phyloP scores from a whole-genome alignment of 139 green algal genomes.

The Asterochloris sp. region DNA sequence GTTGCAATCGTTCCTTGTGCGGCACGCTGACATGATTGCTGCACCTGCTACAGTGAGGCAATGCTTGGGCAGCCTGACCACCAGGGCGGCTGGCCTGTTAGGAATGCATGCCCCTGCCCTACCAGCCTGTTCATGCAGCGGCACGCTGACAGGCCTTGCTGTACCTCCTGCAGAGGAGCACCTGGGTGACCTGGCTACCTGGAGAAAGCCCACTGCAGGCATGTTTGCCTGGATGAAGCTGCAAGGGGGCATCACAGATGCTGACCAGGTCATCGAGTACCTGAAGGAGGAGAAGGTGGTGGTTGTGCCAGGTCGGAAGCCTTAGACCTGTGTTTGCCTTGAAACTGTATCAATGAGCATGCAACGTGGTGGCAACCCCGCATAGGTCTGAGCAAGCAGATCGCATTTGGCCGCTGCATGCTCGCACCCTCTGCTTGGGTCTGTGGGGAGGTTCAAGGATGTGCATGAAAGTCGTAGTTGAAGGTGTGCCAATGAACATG shows the following conservation, averaged over 20 bases:
- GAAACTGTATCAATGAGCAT: not conserved
- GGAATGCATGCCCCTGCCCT: too few relatives aligned
- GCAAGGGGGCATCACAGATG: slow-evolving; percentile 17
- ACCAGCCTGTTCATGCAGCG: too few relatives aligned
- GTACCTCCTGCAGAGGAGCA: slow-evolving; percentile 1
- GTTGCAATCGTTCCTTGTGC: too few relatives aligned
- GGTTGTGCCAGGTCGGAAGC: slow-evolving; percentile 26
- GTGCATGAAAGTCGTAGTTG: not conserved
- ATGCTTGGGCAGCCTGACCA: too few relatives aligned
- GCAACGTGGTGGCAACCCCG: not conserved
- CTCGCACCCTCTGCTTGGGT: not conserved
- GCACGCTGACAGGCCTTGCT: not conserved
- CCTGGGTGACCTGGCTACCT: slow-evolving; percentile 37
- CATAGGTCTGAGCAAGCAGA: not conserved
- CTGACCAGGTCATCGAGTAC: slow-evolving; percentile 24
- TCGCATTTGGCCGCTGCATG: not conserved
- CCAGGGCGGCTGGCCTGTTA: too few relatives aligned
- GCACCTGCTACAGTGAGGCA: too few relatives aligned
- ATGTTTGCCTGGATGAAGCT: slow-evolving; percentile 50
- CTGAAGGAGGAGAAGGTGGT: slow-evolving; percentile 29
- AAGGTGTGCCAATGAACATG: not conserved
- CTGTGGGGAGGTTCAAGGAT: not conserved
- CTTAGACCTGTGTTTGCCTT: not conserved
- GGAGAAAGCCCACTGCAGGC: slow-evolving; percentile 28
- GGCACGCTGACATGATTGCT: too few relatives aligned